phyloP scores from a whole-genome alignment of 768 basidiomycete genomes.

The Phylloporus rhodoxanthus region DNA sequence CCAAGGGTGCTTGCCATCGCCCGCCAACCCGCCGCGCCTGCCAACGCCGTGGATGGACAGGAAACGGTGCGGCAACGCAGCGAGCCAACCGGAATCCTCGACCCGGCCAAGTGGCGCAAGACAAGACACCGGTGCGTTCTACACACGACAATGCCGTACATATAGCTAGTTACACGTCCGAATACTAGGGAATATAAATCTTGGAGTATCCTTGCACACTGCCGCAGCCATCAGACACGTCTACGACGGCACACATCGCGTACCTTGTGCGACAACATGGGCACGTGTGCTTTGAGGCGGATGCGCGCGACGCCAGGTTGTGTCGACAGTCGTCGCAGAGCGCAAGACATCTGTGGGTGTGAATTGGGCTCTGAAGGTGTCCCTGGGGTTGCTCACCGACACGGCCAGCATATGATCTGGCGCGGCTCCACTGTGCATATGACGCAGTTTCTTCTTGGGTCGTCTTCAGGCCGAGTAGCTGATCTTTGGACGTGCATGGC shows the following conservation, averaged over 20 bases:
- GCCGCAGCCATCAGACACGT: slow-evolving; percentile 1
- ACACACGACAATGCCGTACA: neutral
- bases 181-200: slow-evolving; percentile 33
- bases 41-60: neutral
- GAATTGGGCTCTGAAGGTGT: neutral
- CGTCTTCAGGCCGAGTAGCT: slow-evolving; percentile 24
- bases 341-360: slow-evolving; percentile 39
- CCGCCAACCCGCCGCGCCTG: too few species aligned
- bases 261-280: slow-evolving; percentile 48
- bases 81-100: too few species aligned
- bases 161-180: too few species aligned
- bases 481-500: slow-evolving; percentile 27
- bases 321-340: slow-evolving; percentile 50
- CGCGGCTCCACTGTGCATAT: slow-evolving; percentile 64
- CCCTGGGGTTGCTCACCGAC: slow-evolving; percentile 45
- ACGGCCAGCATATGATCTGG: slow-evolving; percentile 82
- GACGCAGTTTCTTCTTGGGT: slow-evolving; percentile 47
- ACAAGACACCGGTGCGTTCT: neutral
- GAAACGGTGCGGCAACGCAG: too few species aligned
- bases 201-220: slow-evolving; percentile 34
- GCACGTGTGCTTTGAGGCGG: slow-evolving; percentile 46
- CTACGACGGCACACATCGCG: slow-evolving; percentile 12
- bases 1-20: too few species aligned
- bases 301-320: slow-evolving; percentile 45
- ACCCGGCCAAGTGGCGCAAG: too few species aligned